Evolutionary conservation across 192 early-diverging fungal species (phyloP).

Genomic region (Piromyces sp.): DNA sequence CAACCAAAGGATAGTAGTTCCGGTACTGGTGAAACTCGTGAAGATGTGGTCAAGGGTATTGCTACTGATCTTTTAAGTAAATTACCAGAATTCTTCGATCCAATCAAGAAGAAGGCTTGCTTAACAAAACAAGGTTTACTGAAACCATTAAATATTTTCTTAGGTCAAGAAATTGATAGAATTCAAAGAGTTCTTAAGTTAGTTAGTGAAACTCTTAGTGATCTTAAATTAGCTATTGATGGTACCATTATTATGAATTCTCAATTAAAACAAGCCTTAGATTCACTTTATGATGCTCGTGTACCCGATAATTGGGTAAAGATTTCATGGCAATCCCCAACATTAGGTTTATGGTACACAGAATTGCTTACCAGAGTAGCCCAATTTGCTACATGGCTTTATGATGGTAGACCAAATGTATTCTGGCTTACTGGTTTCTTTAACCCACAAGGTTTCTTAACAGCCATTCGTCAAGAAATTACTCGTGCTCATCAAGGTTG

Average conservation of each 20-base stretch:
- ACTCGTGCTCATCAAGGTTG: constrained; percentile 37
- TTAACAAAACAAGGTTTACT: constrained; percentile 28
- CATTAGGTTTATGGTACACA: constrained; percentile 39
- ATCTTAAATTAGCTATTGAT: constrained; percentile 46
- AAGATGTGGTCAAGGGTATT: constrained; percentile 41
- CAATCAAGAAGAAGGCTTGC: constrained; percentile 24
- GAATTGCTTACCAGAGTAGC: constrained; percentile 26
- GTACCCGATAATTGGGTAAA: constrained; percentile 38
- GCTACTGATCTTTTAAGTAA: constrained; percentile 38
- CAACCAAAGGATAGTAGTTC: constrained; percentile 42
- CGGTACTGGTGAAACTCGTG: constrained; percentile 39
- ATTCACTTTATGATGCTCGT: constrained; percentile 40
- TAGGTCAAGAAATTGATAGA: constrained; percentile 43
- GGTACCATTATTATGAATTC: constrained; percentile 43
- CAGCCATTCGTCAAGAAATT: constrained; percentile 46
- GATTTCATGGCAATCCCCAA: constrained; percentile 34
- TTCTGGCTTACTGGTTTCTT: constrained; percentile 49
- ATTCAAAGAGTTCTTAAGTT: constrained; percentile 38
- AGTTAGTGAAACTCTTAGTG: constrained; percentile 29
- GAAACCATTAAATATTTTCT: constrained; percentile 46
- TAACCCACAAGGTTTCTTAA: constrained; percentile 52
- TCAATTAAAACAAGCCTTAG: constrained; percentile 38
- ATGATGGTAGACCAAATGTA: constrained; percentile 40
- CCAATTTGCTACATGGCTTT: constrained; percentile 42
- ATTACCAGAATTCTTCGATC: constrained; percentile 43